Conservation (phyloP, 129 eudicot species). For the Flaveria bidentis region DNA sequence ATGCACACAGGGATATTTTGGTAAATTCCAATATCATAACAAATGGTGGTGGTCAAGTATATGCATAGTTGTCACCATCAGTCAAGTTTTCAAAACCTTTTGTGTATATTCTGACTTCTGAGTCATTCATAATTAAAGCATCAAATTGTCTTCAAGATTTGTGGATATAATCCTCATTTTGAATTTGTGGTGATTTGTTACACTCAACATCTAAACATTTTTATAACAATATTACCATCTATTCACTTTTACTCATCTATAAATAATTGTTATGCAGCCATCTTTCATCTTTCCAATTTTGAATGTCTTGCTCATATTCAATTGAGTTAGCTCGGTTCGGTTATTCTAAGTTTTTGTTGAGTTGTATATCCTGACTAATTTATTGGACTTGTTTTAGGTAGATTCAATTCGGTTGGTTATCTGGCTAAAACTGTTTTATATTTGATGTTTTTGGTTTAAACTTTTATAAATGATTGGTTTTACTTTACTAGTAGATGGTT, state of each 20-base stretch:
- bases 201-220: background rate
- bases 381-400: no score
- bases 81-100: slow-evolving; percentile 8
- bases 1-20: slow-evolving; percentile 15
- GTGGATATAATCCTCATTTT: slow-evolving; percentile 12
- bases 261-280: background rate
- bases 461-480: no score
- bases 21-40: background rate
- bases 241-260: background rate
- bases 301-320: background rate
- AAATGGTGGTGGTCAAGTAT: slow-evolving; percentile 28
- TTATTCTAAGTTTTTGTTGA: no score
- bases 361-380: no score
- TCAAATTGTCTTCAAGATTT: slow-evolving; percentile 19
- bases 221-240: background rate
- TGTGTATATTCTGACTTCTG: background rate
- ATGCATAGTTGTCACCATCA: slow-evolving; percentile 29
- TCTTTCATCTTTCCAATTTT: background rate
- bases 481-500: no score
- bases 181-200: background rate
- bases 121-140: slow-evolving; percentile 13
- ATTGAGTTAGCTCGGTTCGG: no score
- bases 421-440: no score
- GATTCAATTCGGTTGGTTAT: no score
- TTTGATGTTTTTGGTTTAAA: no score